Evolutionary conservation across 306 rosid genomes (phyloP).

Genomic region (Prunus campanulata): DNA sequence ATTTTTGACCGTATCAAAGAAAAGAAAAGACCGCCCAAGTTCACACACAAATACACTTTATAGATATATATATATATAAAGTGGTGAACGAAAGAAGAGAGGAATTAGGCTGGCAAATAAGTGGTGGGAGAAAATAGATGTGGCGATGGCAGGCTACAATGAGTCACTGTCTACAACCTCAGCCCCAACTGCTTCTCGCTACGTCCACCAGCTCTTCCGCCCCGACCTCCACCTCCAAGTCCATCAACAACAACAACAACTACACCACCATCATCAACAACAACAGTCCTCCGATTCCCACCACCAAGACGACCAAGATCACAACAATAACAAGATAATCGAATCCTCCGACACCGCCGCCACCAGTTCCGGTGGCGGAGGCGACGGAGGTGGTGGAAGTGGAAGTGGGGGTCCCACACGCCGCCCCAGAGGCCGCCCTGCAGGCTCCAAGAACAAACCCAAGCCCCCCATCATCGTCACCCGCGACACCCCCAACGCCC

Average conservation of each 20-base stretch:
- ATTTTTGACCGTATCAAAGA: no score
- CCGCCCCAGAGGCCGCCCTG: slow-evolving; percentile 47
- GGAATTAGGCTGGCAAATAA: slow-evolving; percentile 23
- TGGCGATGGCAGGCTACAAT: slow-evolving; percentile 33
- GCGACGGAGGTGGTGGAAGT: neutral
- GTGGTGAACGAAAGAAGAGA: neutral
- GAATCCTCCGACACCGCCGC: slow-evolving; percentile 9
- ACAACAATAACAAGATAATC: neutral
- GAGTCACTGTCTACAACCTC: neutral
- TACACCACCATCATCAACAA: neutral
- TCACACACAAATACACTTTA: no score
- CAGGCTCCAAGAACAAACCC: slow-evolving; percentile 48
- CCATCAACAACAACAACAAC: neutral
- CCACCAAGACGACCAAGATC: neutral
- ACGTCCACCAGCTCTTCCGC: slow-evolving; percentile 18
- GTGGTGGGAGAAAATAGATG: slow-evolving; percentile 30
- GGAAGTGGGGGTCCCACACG: slow-evolving; percentile 18
- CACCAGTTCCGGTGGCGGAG: slow-evolving; percentile 12
- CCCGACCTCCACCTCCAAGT: slow-evolving; percentile 28
- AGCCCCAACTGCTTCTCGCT: slow-evolving; percentile 12
- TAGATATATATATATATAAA: no score
- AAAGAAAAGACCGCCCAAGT: no score
- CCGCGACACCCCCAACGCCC: slow-evolving; percentile 41
- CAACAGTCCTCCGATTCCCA: neutral
- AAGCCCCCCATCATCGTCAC: slow-evolving; percentile 41